Evolutionary conservation across 1,284 basidiomycete genomes (phyloP), one percentile per base, ranked within the genome.

Genomic region (Sphagnurus paluster): DNA sequence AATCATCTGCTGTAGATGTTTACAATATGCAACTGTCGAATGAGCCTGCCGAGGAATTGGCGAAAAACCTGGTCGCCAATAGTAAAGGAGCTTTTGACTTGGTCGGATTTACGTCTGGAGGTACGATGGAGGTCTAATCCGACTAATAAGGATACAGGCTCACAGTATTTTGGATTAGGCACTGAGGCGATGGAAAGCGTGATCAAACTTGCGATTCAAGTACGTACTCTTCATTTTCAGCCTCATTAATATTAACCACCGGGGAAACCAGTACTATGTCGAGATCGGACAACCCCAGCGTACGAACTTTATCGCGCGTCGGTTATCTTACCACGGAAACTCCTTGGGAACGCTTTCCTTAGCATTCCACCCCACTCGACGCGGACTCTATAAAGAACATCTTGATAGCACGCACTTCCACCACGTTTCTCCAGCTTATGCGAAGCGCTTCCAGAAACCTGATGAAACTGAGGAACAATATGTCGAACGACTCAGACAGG

Each of bases 401-500:
- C 66, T 92, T 17, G 77, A 88, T 58, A 62, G 71, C 11, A 64
- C 77, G 1, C 75, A 80, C 56, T 91, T 87, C 63, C 82, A 90
- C 61, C 86, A 90, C 53, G 89, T 92, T 46, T 88, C 87, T 16
- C 89, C 91, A 0, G 91, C 90, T n/a, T 93, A 90, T 61, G 82
- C 86, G 0, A 84, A 81, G 57, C 81, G 90, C 10, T 90, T 90
- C 67, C 76, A 87, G 61, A 73, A 64, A 8, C 61, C 71, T 2
- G 78, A 76, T 13, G 91, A 94, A 66, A 80, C 75, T 2, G 87
- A 90, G 58, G 85, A 81, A 45, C 73, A 84, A 53, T 93, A 93
- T 52, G 87, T 90, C 1, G 77, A 82, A 46, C 73, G 89, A 17
- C 72, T 93, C 24, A 74, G 79, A 28, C 72, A 84, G 51, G 91